Evolutionary conservation across 2,329 filamentous ascomycete genomes (phyloP).

Genomic region (Knoxdaviesia proteae): DNA sequence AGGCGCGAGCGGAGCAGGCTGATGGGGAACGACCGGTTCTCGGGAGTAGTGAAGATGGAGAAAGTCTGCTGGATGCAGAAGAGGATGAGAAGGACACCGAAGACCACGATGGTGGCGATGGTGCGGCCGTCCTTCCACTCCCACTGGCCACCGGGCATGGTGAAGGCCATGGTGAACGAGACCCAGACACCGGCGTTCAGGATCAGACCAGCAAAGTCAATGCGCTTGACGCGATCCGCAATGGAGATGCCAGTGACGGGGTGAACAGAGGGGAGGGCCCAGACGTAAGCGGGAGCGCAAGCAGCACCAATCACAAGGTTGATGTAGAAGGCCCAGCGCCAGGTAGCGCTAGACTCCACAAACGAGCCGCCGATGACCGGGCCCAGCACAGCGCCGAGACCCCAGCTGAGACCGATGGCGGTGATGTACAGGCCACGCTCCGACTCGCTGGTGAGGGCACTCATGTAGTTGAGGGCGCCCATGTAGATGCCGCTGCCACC

Average conservation of each 20-base stretch:
- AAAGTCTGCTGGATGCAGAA: conserved; percentile 21
- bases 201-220: conserved; percentile 22
- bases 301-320: conserved; percentile 25
- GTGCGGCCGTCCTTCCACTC: conserved; percentile 20
- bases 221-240: conserved; percentile 9
- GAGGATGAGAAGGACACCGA: conserved; percentile 14
- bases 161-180: conserved; percentile 22
- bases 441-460: conserved; percentile 7
- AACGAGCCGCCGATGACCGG: conserved; percentile 25
- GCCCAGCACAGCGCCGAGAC: conserved; percentile 22
- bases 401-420: conserved; percentile 15
- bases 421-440: conserved; percentile 11
- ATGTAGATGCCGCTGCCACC: conserved; percentile 19
- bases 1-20: conserved; percentile 3
- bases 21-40: conserved; percentile 15
- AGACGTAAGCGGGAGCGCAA: conserved; percentile 11
- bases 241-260: conserved; percentile 6
- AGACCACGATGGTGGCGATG: conserved; percentile 22
- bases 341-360: conserved; percentile 15
- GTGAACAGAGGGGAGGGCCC: conserved; percentile 9
- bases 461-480: conserved; percentile 10
- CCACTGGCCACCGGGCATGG: conserved; percentile 25
- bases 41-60: conserved; percentile 14
- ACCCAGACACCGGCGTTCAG: conserved; percentile 19
- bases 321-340: conserved; percentile 21